Evolutionary conservation across 148 eudicot genomes (phyloP).

Genomic region (Cornus suecica): DNA sequence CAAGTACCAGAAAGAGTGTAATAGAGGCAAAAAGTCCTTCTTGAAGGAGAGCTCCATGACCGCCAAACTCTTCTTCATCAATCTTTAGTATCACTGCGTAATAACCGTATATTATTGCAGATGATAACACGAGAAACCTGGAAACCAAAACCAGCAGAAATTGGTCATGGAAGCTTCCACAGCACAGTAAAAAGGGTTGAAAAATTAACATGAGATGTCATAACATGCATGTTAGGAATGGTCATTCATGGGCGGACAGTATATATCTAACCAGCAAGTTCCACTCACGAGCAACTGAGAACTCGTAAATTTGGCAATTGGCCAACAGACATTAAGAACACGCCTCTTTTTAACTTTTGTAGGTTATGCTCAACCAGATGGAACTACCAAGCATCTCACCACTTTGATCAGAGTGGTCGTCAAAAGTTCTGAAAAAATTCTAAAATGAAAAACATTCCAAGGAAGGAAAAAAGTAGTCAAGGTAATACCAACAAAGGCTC

Average conservation of each 20-base stretch:
- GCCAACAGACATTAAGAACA: background rate
- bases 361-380: background rate
- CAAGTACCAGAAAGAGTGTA: slow-evolving; percentile 78
- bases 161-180: background rate
- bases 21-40: slow-evolving; percentile 96
- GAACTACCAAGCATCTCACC: background rate
- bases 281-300: background rate
- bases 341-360: background rate
- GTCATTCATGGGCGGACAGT: background rate
- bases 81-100: slow-evolving; percentile 75
- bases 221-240: background rate
- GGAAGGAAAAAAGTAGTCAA: background rate
- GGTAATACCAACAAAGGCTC: background rate
- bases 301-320: background rate
- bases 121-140: slow-evolving; percentile 74
- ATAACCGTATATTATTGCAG: slow-evolving; percentile 82
- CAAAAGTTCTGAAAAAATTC: background rate
- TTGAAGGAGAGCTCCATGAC: slow-evolving; percentile 95
- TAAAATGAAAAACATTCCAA: background rate
- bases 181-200: background rate
- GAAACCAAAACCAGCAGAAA: slow-evolving; percentile 6
- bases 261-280: background rate
- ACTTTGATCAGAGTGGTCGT: background rate
- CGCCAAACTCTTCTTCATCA: slow-evolving; percentile 95
- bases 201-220: too few species aligned